phyloP scores from a whole-genome alignment of 352 stramenopile genomes.

The Globisporangium viniferum region DNA sequence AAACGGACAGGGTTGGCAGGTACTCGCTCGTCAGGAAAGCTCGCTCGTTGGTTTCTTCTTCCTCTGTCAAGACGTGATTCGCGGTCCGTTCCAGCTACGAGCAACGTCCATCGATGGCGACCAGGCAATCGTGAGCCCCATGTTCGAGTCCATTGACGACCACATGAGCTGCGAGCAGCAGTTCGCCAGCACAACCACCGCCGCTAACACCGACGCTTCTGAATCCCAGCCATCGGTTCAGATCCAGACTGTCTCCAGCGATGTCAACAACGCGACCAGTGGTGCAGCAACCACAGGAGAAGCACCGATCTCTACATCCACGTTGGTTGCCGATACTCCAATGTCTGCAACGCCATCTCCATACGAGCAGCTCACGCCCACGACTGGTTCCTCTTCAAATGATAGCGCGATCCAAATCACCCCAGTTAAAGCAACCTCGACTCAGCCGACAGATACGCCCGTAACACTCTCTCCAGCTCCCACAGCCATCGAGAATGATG shows the following conservation, averaged over 20 bases:
- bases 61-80: neutral
- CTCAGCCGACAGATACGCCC: neutral
- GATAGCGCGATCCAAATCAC: neutral
- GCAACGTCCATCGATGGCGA: neutral
- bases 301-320: neutral
- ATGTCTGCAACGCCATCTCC: neutral
- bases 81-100: slow-evolving; percentile 1
- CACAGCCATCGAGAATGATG: neutral
- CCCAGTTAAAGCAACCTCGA: neutral
- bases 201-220: neutral
- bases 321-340: neutral
- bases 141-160: neutral
- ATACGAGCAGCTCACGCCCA: neutral
- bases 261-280: neutral
- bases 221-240: neutral
- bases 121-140: neutral
- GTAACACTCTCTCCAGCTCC: neutral
- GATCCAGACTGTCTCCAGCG: neutral
- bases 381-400: neutral
- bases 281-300: neutral
- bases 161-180: neutral
- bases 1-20: neutral
- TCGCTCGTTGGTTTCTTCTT: slow-evolving; percentile 10
- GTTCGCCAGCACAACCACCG: neutral
- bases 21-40: slow-evolving; percentile 6